Conservation (phyloP, 768 basidiomycete species). For the Auricularia cornea region DNA sequence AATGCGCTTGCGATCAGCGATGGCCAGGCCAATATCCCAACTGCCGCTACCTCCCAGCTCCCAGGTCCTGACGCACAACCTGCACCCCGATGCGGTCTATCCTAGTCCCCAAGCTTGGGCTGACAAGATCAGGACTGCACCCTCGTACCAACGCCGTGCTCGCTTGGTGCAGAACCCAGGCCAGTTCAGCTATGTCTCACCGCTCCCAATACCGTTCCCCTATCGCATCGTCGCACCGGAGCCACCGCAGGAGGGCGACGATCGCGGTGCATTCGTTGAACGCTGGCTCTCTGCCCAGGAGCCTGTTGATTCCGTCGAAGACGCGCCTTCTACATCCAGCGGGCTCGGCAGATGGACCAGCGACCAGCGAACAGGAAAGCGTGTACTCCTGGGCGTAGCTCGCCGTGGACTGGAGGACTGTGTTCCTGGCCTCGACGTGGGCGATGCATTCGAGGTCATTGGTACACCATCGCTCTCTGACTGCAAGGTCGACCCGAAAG, state of each 20-base stretch:
- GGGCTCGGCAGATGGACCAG: slow-evolving; percentile 42
- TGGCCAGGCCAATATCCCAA: slow-evolving; percentile 36
- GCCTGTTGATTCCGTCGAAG: slow-evolving; percentile 29
- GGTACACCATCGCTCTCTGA: slow-evolving; percentile 46
- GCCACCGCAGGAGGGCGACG: slow-evolving; percentile 32
- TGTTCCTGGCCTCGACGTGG: slow-evolving; percentile 78
- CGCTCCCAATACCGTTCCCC: slow-evolving; percentile 77
- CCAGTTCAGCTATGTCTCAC: slow-evolving; percentile 78
- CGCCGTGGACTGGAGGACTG: slow-evolving; percentile 62
- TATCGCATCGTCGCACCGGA: slow-evolving; percentile 57
- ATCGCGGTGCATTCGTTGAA: slow-evolving; percentile 61
- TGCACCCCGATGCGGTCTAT: slow-evolving; percentile 53
- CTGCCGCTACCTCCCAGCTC: slow-evolving; percentile 41
- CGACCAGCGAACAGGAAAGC: slow-evolving; percentile 41
- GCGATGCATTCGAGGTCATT: slow-evolving; percentile 65
- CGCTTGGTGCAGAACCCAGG: slow-evolving; percentile 46
- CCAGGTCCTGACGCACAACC: slow-evolving; percentile 34
- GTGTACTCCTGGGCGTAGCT: slow-evolving; percentile 66
- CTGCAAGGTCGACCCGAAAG: slow-evolving; percentile 9
- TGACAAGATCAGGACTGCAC: slow-evolving; percentile 39
- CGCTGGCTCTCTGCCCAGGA: slow-evolving; percentile 67
- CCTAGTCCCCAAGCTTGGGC: slow-evolving; percentile 43
- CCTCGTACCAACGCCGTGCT: slow-evolving; percentile 63
- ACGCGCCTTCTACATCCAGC: slow-evolving; percentile 19
- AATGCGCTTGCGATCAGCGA: neutral